phyloP scores from a whole-genome alignment of 2,329 filamentous ascomycete genomes.

The Cytospora schulzeri region DNA sequence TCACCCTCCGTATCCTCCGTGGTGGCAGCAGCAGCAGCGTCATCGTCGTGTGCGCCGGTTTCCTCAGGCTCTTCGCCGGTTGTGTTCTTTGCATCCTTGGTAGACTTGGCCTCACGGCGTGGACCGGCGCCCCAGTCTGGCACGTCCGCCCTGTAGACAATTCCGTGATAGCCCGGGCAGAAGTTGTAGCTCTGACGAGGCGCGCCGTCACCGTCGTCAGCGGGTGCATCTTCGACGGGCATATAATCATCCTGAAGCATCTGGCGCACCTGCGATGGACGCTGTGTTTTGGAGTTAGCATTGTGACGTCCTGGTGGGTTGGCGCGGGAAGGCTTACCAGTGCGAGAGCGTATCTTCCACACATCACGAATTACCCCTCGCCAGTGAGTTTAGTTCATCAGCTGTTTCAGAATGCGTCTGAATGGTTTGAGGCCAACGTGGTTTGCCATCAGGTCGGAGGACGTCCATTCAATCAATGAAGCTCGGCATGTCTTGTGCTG shows the following conservation, averaged over 20 bases:
- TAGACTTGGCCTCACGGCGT: constrained; percentile 32
- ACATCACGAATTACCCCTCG: constrained; percentile 32
- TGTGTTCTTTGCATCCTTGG: constrained; percentile 29
- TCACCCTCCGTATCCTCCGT: constrained; percentile 28
- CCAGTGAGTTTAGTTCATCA: background rate
- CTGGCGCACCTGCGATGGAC: constrained; percentile 73
- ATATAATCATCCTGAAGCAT: constrained; percentile 75
- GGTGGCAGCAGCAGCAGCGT: background rate
- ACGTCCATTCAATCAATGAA: background rate
- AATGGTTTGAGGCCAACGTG: background rate
- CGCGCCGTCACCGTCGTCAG: constrained; percentile 63
- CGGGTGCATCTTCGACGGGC: constrained; percentile 69
- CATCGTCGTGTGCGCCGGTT: constrained; percentile 10
- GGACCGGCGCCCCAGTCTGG: constrained; percentile 61
- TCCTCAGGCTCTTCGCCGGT: constrained; percentile 16
- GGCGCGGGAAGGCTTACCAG: constrained; percentile 35
- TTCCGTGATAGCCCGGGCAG: constrained; percentile 80
- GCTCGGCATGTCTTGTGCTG: background rate
- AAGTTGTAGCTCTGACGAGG: constrained; percentile 87
- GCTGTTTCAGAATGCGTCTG: background rate
- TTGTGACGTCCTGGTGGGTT: background rate
- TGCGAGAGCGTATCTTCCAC: constrained; percentile 41
- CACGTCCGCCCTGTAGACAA: constrained; percentile 80
- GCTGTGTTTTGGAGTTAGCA: constrained; percentile 47
- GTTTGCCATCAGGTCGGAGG: background rate